These are phyloP conservation scores for Pseudoscleropodium purum DNA, from an alignment of 225 moss, liverwort and hornwort species.

Conservation along the genomic window DNA sequence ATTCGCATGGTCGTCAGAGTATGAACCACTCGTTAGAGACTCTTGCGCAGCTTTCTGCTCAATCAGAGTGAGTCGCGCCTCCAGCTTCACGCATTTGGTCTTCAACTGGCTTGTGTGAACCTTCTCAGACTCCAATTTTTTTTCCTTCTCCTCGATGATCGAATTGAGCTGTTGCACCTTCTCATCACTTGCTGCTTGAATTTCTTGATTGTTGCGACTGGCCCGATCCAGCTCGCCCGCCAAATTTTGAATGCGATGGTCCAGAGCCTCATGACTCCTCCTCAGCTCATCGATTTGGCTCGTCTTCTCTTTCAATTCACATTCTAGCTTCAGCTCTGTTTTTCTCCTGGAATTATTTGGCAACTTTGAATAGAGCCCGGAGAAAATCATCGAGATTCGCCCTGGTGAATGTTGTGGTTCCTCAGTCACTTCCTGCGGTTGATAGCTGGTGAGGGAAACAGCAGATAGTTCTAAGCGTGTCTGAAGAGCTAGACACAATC, in stretches of 20 bases:
- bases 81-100: background rate
- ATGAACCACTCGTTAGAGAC: background rate
- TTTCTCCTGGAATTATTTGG: background rate
- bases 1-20: background rate
- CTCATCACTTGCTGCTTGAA: background rate
- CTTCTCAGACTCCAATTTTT: background rate
- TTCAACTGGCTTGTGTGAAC: background rate
- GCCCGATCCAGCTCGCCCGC: background rate
- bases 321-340: background rate
- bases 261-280: background rate
- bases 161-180: background rate
- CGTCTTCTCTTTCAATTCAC: no score
- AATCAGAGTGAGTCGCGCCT: background rate
- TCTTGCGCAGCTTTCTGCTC: background rate
- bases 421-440: background rate
- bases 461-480: background rate
- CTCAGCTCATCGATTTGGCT: background rate
- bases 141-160: background rate
- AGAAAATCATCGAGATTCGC: no score
- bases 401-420: background rate
- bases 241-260: background rate
- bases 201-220: background rate
- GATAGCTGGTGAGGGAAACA: background rate
- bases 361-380: accelerated
- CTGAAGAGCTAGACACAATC: no score